These are phyloP conservation scores for Colletotrichum paranaense DNA, from an alignment of 2,329 filamentous ascomycete species.

Conservation along the genomic window DNA sequence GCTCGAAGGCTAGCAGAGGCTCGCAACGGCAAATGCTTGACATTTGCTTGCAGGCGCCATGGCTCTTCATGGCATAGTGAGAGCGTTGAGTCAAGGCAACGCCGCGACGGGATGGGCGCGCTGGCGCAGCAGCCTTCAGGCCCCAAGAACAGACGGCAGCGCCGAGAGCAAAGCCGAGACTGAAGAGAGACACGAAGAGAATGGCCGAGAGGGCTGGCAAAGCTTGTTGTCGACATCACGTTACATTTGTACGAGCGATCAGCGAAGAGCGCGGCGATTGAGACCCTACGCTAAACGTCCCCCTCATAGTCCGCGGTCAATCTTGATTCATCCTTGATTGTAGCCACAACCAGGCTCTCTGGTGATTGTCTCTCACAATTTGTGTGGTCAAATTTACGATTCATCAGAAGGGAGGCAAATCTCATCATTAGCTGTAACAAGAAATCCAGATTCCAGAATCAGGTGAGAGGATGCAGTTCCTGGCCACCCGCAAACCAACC, in stretches of 20 bases:
- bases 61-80: no score
- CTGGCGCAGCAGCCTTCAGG: slow-evolving; percentile 21
- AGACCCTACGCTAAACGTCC: slow-evolving; percentile 1
- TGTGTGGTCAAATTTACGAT: neutral
- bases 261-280: neutral
- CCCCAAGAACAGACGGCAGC: slow-evolving; percentile 12
- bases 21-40: slow-evolving; percentile 19
- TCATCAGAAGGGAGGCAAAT: neutral
- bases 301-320: neutral
- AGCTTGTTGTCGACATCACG: slow-evolving; percentile 27
- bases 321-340: neutral
- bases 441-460: neutral
- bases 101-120: slow-evolving; percentile 22
- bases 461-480: slow-evolving; percentile 6
- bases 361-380: neutral
- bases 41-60: neutral
- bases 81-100: slow-evolving; percentile 21
- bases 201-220: slow-evolving; percentile 1
- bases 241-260: slow-evolving; percentile 13
- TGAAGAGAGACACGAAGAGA: neutral
- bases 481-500: neutral
- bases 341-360: no score
- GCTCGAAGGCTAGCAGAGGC: neutral
- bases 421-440: neutral
- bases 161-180: slow-evolving; percentile 15